Conservation (phyloP, 805 yeast genomes). For the Nakazawaea ambrosiae region DNA sequence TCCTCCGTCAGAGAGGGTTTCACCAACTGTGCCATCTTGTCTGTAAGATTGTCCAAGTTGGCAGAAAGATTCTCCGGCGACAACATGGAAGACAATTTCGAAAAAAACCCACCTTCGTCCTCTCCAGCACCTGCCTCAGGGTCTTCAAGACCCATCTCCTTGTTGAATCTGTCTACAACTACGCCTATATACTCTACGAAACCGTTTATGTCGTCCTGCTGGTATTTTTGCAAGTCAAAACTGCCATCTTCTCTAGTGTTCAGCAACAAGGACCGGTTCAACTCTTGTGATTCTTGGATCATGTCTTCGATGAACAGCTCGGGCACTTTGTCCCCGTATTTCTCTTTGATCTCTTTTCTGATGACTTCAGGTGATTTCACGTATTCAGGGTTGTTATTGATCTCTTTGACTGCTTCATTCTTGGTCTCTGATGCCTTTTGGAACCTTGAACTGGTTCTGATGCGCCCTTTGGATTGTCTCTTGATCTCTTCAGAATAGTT, state of each 20-base stretch:
- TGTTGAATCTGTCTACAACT: conserved; percentile 1
- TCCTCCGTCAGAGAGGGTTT: conserved; percentile 4
- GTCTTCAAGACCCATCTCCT: not conserved
- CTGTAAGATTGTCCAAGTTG: conserved; percentile 2
- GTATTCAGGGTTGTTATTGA: not conserved
- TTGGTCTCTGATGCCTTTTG: no score
- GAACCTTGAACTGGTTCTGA: not conserved
- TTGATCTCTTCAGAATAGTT: no score
- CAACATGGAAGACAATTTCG: conserved; percentile 1
- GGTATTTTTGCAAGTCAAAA: conserved; percentile 1
- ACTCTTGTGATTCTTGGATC: conserved; percentile 8
- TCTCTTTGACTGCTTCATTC: not conserved
- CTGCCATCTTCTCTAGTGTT: conserved; percentile 2
- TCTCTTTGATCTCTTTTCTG: conserved; percentile 7
- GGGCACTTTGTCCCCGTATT: conserved; percentile 9
- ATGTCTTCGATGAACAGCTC: conserved; percentile 9
- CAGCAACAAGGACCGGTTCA: not conserved
- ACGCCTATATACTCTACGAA: conserved; percentile 3
- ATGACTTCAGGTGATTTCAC: conserved; percentile 12
- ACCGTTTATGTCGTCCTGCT: conserved; percentile 2
- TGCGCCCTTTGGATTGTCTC: not conserved
- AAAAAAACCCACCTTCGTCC: conserved; percentile 2
- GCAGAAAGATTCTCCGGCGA: not conserved
- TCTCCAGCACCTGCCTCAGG: not conserved
- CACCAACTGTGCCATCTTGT: not conserved